Evolutionary conservation across 768 basidiomycete genomes (phyloP).

Genomic region (Paxillus ammoniavirescens): DNA sequence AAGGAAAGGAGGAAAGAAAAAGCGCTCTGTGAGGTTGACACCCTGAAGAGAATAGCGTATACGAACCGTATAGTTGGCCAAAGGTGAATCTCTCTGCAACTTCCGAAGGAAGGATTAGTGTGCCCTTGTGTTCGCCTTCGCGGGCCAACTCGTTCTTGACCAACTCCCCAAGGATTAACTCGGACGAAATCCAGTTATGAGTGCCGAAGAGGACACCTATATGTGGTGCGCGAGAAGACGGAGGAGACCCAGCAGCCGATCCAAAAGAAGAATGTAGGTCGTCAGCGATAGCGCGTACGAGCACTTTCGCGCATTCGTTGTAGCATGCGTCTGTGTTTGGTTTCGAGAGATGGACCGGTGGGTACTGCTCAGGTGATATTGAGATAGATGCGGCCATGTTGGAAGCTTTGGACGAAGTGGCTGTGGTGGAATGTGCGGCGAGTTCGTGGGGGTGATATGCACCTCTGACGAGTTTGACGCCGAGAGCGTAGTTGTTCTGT

Average conservation of each 20-base stretch:
- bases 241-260: too few relatives aligned
- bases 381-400: conserved; percentile 26
- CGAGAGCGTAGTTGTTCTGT: conserved; percentile 66
- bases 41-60: background rate
- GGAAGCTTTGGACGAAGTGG: conserved; percentile 16
- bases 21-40: background rate
- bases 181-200: conserved; percentile 75
- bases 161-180: conserved; percentile 59
- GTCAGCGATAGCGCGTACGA: conserved; percentile 55
- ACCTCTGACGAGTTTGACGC: conserved; percentile 90
- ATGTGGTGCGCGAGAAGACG: conserved; percentile 6
- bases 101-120: conserved; percentile 45
- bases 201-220: conserved; percentile 83
- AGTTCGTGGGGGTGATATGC: conserved; percentile 85
- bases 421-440: conserved; percentile 35
- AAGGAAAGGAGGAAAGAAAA: background rate
- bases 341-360: conserved; percentile 72
- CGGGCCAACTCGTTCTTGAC: conserved; percentile 49
- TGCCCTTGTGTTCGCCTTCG: conserved; percentile 25
- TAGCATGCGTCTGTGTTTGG: conserved; percentile 73
- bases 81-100: conserved; percentile 68
- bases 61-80: conserved; percentile 81
- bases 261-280: conserved; percentile 39
- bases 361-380: conserved; percentile 54
- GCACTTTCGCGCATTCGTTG: conserved; percentile 54